These are phyloP conservation scores for Cornus florida DNA, from an alignment of 148 eudicot species.

Conservation along the genomic window DNA sequence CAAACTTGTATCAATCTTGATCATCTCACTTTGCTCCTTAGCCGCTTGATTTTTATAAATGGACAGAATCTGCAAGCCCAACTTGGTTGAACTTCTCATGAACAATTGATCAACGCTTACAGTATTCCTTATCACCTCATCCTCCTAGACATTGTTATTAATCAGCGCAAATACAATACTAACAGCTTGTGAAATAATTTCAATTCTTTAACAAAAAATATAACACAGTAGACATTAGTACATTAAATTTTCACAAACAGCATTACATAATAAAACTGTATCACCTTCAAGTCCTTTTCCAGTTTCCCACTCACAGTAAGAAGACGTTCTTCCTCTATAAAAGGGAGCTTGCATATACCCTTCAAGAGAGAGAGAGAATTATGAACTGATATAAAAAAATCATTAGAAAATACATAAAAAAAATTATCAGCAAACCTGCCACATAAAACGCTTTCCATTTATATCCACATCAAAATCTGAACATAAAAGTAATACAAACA, in stretches of 20 bases:
- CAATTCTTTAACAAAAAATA: too few relatives aligned
- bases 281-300: slow-evolving; percentile 16
- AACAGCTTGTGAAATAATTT: not conserved
- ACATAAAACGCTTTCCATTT: slow-evolving; percentile 55
- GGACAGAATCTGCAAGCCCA: not conserved
- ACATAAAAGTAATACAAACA: not conserved
- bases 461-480: slow-evolving; percentile 55
- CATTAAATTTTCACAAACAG: not conserved
- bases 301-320: slow-evolving; percentile 22
- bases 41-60: not conserved
- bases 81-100: not conserved
- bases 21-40: not conserved
- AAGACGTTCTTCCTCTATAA: slow-evolving; percentile 39
- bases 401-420: not conserved
- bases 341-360: slow-evolving; percentile 44
- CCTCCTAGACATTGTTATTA: slow-evolving; percentile 11
- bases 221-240: not conserved
- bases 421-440: slow-evolving; percentile 51
- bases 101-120: slow-evolving; percentile 12
- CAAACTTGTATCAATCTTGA: slow-evolving; percentile 10
- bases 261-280: not conserved
- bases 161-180: not conserved
- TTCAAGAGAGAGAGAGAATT: slow-evolving; percentile 2
- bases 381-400: not conserved
- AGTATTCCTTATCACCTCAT: slow-evolving; percentile 15